Base-by-base conservation (phyloP, 2,329 filamentous ascomycete genomes). In the Neonectria sp. region DNA sequence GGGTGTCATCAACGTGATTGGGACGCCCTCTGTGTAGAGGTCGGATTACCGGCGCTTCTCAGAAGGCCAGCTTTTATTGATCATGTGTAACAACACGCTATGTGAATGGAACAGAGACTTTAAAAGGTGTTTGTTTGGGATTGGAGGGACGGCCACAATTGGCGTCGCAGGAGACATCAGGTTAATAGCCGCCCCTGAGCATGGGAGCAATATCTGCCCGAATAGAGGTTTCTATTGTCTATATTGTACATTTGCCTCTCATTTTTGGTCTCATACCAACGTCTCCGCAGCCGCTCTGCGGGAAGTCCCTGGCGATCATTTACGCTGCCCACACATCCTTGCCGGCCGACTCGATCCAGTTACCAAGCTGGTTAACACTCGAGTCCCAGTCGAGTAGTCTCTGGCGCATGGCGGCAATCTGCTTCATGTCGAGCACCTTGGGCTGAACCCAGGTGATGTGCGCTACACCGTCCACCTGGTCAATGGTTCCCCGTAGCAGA, bases 371-470 rank as follows among this genome's bases (percentile, higher is more conserved):
- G 81, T 98, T 98, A 71, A 99, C 95, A 79, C 95, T 97, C 57
- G 92, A 91, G 80, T 98, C 95, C 96, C 96, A 99, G 77, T 99
- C 95, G 79, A 92, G 91, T 78, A 99, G 83, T 75, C 96, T 88
- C 78, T 90, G 87, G 76, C 94, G 90, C 95, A 99, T 98, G 77
- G 91, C 93, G 77, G 93, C 93, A 75, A 99, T 97, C 86, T 98
- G 96, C 82, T 90, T 91, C 90, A 95, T 94, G 81, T 98, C 96
- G 73, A 99, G 84, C 35, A 99, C 95, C 88, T 98, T 98, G 25
- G 96, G 96, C 85, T 99, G 96, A 66, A 99, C 96, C 96, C 96
- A 99, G 77, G 95, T 95, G 82, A 99, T 98, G 79, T 95, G 91
- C 49, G 96, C 96, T 73, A 98, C 91, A 82, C 95, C 92, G 55